A percentile compares a stretch with the other conserved stretches of the same genome.
These are phyloP conservation scores for Glebionis coronaria DNA, from an alignment of 129 eudicot species.

Conservation along the genomic window DNA sequence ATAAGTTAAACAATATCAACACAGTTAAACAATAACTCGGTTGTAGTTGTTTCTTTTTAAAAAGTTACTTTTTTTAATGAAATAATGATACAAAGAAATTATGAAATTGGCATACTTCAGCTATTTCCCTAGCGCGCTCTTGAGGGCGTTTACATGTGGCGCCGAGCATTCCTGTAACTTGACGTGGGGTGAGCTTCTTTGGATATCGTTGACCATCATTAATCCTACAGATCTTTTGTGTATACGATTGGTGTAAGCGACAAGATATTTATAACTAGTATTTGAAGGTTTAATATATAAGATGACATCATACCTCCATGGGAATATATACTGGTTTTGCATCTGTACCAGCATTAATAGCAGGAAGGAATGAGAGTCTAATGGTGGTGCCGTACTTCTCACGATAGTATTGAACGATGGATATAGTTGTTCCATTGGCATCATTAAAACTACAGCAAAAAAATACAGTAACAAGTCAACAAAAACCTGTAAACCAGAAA, in stretches of 20 bases:
- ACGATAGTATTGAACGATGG: constrained; percentile 41
- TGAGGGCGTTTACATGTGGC: constrained; percentile 64
- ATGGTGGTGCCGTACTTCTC: constrained; percentile 35
- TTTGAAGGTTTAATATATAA: background rate
- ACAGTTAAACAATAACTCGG: background rate
- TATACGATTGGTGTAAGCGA: background rate
- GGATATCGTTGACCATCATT: constrained; percentile 47
- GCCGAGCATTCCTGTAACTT: constrained; percentile 41
- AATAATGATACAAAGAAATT: background rate
- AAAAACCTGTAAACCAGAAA: background rate
- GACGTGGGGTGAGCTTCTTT: constrained; percentile 49
- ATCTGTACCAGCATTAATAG: constrained; percentile 44
- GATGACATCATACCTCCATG: constrained; percentile 57
- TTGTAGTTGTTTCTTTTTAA: too few relatives aligned
- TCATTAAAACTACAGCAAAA: constrained; percentile 1
- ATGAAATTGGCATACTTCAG: constrained; percentile 18
- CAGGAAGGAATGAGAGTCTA: constrained; percentile 39
- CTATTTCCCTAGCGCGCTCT: constrained; percentile 34
- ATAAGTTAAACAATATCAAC: background rate
- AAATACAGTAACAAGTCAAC: background rate
- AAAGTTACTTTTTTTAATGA: background rate
- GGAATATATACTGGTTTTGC: constrained; percentile 53
- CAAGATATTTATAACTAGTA: background rate
- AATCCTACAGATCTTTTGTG: constrained; percentile 41
- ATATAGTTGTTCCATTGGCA: constrained; percentile 27